Evolutionary conservation across 208 protist species (phyloP).

Genomic region (Crithidia mellificae): DNA sequence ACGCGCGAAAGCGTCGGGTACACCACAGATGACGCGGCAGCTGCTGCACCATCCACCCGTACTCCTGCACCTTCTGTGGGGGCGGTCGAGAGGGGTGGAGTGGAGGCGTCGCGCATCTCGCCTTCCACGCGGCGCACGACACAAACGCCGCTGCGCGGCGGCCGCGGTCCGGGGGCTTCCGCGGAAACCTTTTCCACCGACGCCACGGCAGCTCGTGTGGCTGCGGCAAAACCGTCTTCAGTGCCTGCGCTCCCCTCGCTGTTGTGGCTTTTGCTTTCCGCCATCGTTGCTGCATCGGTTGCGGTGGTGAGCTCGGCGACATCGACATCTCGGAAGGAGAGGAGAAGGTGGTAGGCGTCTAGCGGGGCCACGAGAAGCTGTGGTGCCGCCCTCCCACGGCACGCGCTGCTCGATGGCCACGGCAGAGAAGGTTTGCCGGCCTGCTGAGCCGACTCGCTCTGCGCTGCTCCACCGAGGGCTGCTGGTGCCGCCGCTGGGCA

Average conservation of each 20-base stretch:
- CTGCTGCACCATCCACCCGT: no score
- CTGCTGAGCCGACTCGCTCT: no score
- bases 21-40: no score
- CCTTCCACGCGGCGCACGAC: constrained; percentile 31
- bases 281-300: no score
- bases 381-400: not conserved
- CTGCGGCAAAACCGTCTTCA: not conserved
- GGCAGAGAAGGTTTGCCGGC: no score
- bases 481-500: not conserved
- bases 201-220: constrained; percentile 1
- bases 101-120: constrained; percentile 1
- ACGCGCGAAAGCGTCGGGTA: constrained; percentile 28
- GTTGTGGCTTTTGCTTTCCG: not conserved
- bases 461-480: no score
- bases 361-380: constrained; percentile 25
- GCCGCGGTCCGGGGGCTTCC: constrained; percentile 13
- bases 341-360: constrained; percentile 29
- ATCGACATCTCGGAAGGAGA: constrained; percentile 20
- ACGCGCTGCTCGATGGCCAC: not conserved
- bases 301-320: not conserved
- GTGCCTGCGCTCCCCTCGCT: not conserved
- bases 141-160: constrained; percentile 21
- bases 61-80: not conserved
- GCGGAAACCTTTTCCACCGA: constrained; percentile 18
- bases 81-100: not conserved